Conservation (phyloP, 2,329 filamentous ascomycete genomes). For the Tolypocladium amazonense region DNA sequence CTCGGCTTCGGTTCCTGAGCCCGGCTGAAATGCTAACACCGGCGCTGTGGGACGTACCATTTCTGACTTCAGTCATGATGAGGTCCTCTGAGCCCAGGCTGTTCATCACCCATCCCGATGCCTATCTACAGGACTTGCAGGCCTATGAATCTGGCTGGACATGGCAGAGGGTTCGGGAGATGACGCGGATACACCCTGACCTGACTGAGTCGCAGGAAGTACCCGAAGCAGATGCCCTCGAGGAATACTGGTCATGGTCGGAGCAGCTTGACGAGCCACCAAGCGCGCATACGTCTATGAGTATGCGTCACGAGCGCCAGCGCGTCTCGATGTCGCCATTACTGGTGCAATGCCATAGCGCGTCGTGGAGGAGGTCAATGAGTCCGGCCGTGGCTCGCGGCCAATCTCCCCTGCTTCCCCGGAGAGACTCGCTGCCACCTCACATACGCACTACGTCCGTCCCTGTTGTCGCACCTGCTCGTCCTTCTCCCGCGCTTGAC, state of each 20-base stretch:
- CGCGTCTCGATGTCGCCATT: conserved; percentile 32
- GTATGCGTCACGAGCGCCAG: conserved; percentile 28
- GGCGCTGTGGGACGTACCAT: conserved; percentile 59
- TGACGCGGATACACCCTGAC: conserved; percentile 46
- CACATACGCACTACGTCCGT: conserved; percentile 43
- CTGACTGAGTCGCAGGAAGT: conserved; percentile 33
- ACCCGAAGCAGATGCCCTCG: conserved; percentile 50
- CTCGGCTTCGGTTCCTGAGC: conserved; percentile 58
- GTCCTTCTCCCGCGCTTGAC: conserved; percentile 25
- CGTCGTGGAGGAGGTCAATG: conserved; percentile 16
- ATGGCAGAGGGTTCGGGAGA: conserved; percentile 57
- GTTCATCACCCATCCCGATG: conserved; percentile 65
- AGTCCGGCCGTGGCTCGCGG: conserved; percentile 23
- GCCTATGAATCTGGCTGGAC: conserved; percentile 50
- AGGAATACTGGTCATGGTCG: conserved; percentile 59
- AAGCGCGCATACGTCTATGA: conserved; percentile 31
- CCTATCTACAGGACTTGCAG: conserved; percentile 56
- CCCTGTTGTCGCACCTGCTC: conserved; percentile 27
- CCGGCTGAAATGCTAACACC: conserved; percentile 65
- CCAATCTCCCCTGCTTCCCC: conserved; percentile 29
- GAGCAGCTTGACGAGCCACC: conserved; percentile 50
- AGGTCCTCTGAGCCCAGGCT: conserved; percentile 55
- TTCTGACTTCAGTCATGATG: conserved; percentile 66
- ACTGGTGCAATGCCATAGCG: conserved; percentile 16
- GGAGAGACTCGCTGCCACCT: conserved; percentile 32